These are phyloP conservation scores for Ascochyta rabiei DNA, from an alignment of 2,329 filamentous ascomycete species.

Conservation along the genomic window DNA sequence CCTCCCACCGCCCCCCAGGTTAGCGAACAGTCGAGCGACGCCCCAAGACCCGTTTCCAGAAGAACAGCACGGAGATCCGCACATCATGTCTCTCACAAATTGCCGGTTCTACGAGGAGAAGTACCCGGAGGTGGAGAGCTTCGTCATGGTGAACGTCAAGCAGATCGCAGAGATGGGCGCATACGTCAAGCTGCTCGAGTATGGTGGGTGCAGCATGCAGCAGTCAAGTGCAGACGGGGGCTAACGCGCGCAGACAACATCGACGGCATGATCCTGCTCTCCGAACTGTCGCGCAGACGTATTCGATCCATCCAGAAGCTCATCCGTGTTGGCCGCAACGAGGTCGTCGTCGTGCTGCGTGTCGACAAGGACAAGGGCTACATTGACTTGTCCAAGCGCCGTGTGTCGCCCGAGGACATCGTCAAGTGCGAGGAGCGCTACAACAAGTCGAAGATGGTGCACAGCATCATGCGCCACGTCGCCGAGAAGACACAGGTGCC, in stretches of 20 bases:
- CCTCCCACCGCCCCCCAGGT: too few species aligned
- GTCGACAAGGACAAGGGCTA: conserved; percentile 99
- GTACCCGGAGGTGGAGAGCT: conserved; percentile 97
- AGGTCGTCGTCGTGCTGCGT: conserved; percentile 96
- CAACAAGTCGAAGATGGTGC: conserved; percentile 99
- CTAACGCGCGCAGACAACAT: conserved; percentile 74
- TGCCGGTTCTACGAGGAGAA: conserved; percentile 98
- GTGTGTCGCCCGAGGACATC: conserved; percentile 96
- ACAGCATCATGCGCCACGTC: conserved; percentile 98
- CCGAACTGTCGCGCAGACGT: conserved; percentile 95
- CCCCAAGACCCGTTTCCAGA: conserved; percentile 6
- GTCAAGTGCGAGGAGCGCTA: conserved; percentile 98
- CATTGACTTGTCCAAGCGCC: conserved; percentile 97
- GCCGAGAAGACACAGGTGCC: conserved; percentile 94
- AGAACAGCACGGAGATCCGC: conserved; percentile 20
- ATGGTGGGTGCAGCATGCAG: conserved; percentile 53
- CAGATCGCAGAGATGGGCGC: conserved; percentile 99
- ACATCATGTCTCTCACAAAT: conserved; percentile 91
- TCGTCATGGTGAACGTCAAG: conserved; percentile 99
- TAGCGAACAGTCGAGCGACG: conserved; percentile 17
- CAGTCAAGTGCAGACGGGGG: background rate
- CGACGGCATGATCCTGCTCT: conserved; percentile 99
- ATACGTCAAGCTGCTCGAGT: conserved; percentile 98
- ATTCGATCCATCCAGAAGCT: conserved; percentile 99
- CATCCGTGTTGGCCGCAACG: conserved; percentile 95